These are phyloP conservation scores for Nicotiana attenuata DNA, from an alignment of 257 asterid species.

Conservation along the genomic window DNA sequence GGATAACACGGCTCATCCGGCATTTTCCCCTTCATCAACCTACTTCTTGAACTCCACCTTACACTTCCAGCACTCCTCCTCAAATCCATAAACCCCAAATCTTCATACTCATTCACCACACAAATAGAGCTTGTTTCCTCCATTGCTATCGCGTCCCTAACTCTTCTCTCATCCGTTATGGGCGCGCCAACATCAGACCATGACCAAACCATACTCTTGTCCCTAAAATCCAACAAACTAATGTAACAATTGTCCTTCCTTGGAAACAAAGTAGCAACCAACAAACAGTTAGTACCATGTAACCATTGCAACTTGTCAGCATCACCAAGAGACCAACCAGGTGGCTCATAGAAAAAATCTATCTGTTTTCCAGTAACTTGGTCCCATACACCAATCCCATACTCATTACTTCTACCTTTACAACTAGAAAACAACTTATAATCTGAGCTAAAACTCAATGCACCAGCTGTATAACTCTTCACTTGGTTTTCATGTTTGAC, in stretches of 20 bases:
- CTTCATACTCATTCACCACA: slow-evolving; percentile 89
- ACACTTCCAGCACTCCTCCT: slow-evolving; percentile 53
- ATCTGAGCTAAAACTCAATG: slow-evolving; percentile 60
- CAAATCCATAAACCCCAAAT: slow-evolving; percentile 84
- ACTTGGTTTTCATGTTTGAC: slow-evolving; percentile 66
- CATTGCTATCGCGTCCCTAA: slow-evolving; percentile 86
- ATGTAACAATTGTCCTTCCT: slow-evolving; percentile 87
- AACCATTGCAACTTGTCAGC: slow-evolving; percentile 90
- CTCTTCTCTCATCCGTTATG: slow-evolving; percentile 57
- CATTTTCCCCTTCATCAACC: slow-evolving; percentile 82
- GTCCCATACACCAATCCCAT: slow-evolving; percentile 94
- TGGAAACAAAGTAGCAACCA: slow-evolving; percentile 84
- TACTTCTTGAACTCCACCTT: slow-evolving; percentile 90
- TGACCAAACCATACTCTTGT: slow-evolving; percentile 78
- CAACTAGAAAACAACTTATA: slow-evolving; percentile 78
- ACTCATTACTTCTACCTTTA: slow-evolving; percentile 82
- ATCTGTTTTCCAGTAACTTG: slow-evolving; percentile 70
- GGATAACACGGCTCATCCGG: slow-evolving; percentile 87
- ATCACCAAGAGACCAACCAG: slow-evolving; percentile 84
- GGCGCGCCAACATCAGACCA: slow-evolving; percentile 71
- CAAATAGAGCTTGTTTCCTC: slow-evolving; percentile 62
- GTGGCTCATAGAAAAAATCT: slow-evolving; percentile 82
- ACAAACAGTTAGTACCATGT: slow-evolving; percentile 54
- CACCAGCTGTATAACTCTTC: slow-evolving; percentile 80
- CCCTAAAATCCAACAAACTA: slow-evolving; percentile 78